Evolutionary conservation across 2,329 filamentous ascomycete species (phyloP).

Genomic region (Xylariaceae sp.): DNA sequence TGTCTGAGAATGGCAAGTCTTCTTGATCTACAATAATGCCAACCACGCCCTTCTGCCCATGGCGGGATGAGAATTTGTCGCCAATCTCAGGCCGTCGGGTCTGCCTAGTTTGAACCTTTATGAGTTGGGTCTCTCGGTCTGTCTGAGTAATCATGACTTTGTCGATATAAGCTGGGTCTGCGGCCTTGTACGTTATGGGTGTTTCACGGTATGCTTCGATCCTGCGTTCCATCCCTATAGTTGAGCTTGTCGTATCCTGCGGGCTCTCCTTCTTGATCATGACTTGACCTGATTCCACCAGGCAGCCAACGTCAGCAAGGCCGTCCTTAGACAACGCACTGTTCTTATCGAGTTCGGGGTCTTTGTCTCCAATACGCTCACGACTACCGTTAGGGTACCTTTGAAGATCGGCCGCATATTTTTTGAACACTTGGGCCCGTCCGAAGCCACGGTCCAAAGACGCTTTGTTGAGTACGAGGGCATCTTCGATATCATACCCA

Average conservation of each 20-base stretch:
- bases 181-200: conserved; percentile 72
- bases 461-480: conserved; percentile 92
- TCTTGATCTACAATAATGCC: conserved; percentile 96
- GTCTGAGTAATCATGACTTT: conserved; percentile 93
- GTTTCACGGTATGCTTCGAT: conserved; percentile 63
- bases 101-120: conserved; percentile 96
- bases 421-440: conserved; percentile 95
- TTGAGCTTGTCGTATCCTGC: conserved; percentile 64
- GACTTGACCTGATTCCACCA: conserved; percentile 72
- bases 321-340: conserved; percentile 82
- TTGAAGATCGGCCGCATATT: conserved; percentile 81
- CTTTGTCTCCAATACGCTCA: conserved; percentile 64
- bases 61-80: conserved; percentile 97
- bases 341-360: conserved; percentile 55
- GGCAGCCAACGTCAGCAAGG: conserved; percentile 78
- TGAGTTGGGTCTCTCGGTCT: conserved; percentile 76
- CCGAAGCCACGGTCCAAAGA: conserved; percentile 94
- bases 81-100: conserved; percentile 91
- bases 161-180: conserved; percentile 86
- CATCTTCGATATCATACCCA: conserved; percentile 98
- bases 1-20: conserved; percentile 93
- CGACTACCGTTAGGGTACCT: conserved; percentile 78
- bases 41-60: conserved; percentile 97
- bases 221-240: conserved; percentile 63
- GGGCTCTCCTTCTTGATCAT: conserved; percentile 90